A percentile compares a stretch with the other conserved stretches of the same genome.
These are phyloP conservation scores for Tagetes erecta DNA, from an alignment of 129 eudicot species.

Conservation along the genomic window DNA sequence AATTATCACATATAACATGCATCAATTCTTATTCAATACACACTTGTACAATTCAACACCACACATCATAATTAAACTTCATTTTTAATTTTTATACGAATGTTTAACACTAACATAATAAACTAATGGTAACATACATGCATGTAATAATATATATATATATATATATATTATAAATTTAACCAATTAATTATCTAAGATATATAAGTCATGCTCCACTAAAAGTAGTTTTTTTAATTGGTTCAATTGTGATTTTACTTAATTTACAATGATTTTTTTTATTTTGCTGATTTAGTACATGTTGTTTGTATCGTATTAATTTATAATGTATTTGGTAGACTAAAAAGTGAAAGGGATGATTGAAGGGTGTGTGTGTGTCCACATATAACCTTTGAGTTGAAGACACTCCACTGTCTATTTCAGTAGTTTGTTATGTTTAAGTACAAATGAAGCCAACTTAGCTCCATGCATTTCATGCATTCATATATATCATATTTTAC, in stretches of 20 bases:
- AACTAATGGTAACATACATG: background rate
- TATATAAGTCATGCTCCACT: background rate
- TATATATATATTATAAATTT: background rate
- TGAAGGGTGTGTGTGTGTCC: constrained; percentile 38
- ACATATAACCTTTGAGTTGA: constrained; percentile 59
- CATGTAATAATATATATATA: background rate
- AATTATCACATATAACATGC: constrained; percentile 30
- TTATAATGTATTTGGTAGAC: constrained; percentile 21
- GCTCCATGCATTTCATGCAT: constrained; percentile 57
- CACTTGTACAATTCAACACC: constrained; percentile 26
- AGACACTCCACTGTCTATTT: constrained; percentile 58
- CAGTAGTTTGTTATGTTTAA: constrained; percentile 28
- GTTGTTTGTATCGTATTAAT: constrained; percentile 1
- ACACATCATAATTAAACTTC: constrained; percentile 13
- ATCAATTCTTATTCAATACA: background rate
- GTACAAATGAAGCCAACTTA: constrained; percentile 30
- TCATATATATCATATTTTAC: constrained; percentile 38
- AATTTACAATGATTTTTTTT: background rate
- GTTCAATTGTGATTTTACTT: background rate
- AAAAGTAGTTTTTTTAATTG: background rate
- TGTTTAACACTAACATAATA: background rate
- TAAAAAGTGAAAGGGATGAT: constrained; percentile 32
- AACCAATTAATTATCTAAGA: background rate
- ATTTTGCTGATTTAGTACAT: background rate
- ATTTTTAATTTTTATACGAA: background rate